Evolutionary conservation across 2,329 filamentous ascomycete species (phyloP).

Genomic region (Coniella vitis): DNA sequence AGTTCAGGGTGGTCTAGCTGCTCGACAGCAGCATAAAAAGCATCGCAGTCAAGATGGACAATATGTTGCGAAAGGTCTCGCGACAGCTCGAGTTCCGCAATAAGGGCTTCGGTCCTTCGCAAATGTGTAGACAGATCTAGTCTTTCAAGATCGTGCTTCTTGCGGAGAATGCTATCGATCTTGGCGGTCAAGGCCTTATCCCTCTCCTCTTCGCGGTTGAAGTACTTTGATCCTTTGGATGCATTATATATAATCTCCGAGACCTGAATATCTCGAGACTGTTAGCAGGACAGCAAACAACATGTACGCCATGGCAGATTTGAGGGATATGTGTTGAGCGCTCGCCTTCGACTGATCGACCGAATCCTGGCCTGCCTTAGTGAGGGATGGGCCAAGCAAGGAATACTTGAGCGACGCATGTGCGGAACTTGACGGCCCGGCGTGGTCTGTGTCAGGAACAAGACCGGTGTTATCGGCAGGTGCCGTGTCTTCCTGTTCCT

Average conservation of each 20-base stretch:
- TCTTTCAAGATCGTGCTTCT: constrained; percentile 68
- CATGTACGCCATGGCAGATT: background rate
- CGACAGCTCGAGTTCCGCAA: constrained; percentile 69
- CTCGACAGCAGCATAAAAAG: constrained; percentile 94
- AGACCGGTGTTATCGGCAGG: background rate
- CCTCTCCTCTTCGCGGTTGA: constrained; percentile 79
- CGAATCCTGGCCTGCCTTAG: constrained; percentile 85
- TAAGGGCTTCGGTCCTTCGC: constrained; percentile 71
- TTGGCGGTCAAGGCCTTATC: constrained; percentile 80
- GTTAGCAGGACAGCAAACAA: background rate
- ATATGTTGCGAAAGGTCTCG: constrained; percentile 79
- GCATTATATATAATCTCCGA: constrained; percentile 96
- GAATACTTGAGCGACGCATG: constrained; percentile 75
- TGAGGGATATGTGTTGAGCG: too few species aligned
- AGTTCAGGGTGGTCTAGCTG: constrained; percentile 78
- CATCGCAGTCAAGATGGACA: constrained; percentile 93
- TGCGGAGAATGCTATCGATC: constrained; percentile 70
- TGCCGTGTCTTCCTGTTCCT: too few species aligned
- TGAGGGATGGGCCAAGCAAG: constrained; percentile 81
- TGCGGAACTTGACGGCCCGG: background rate
- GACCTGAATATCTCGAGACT: constrained; percentile 45
- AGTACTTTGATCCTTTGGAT: constrained; percentile 93
- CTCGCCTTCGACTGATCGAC: constrained; percentile 83
- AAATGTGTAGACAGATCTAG: constrained; percentile 67
- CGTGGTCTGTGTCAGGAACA: background rate